Evolutionary conservation across 495 filamentous ascomycete species (phyloP).

Genomic region (Delitschia confertaspora): DNA sequence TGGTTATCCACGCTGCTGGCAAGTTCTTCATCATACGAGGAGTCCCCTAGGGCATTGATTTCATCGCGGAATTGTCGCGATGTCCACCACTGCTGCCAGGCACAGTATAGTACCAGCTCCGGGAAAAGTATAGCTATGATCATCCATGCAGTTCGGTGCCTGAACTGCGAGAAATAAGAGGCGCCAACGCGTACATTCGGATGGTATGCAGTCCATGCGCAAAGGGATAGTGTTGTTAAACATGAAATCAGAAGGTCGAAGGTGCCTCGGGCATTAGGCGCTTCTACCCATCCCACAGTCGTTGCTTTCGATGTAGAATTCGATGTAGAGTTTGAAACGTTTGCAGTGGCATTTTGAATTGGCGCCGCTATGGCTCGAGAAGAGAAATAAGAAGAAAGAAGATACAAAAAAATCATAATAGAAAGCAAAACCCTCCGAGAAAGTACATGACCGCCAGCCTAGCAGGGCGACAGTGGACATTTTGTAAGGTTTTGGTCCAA

Average conservation of each 20-base stretch:
- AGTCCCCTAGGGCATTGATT: conserved; percentile 2
- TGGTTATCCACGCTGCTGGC: no score
- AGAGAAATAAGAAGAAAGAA: no score
- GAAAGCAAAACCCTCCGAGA: no score
- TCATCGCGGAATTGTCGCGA: neutral
- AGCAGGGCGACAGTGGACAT: no score
- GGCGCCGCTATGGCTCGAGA: no score
- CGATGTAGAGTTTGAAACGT: no score
- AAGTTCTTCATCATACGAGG: conserved; percentile 1
- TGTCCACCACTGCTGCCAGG: conserved; percentile 23
- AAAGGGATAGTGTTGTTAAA: conserved; percentile 20
- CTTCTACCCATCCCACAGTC: conserved; percentile 8
- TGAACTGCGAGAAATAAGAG: neutral
- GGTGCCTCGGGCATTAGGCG: conserved; percentile 16
- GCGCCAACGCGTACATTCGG: conserved; percentile 10
- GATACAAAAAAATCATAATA: no score
- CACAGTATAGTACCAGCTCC: conserved; percentile 20
- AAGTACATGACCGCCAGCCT: no score
- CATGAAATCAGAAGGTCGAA: conserved; percentile 18
- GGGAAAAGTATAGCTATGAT: conserved; percentile 15
- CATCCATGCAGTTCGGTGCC: conserved; percentile 13
- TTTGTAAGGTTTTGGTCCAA: no score
- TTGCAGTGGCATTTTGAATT: no score
- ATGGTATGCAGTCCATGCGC: conserved; percentile 26
- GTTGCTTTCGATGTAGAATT: neutral